Evolutionary conservation across 306 rosid genomes (phyloP), one percentile per base, ranked within the genome.

Genomic region (Fagus sylvatica): DNA sequence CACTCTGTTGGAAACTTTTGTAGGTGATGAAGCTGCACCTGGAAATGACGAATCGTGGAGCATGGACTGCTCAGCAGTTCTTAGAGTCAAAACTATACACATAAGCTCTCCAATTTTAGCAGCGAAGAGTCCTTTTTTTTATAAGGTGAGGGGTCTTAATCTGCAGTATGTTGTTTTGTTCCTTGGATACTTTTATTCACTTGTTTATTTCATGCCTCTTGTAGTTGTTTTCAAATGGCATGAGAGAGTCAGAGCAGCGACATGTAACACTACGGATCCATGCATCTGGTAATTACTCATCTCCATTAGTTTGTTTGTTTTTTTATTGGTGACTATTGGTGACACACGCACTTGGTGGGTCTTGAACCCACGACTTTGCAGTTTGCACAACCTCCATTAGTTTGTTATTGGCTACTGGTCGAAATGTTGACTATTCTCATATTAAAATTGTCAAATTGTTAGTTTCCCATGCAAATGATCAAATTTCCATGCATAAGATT

Each of bases 31-130:
- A 48, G 79, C 78, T 72, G 77, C 66, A 33, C 17, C 48, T 54
- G 72, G 75, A 36, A 69, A 64, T 77, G 73, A 84, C 53, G 61
- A 46, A 9, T 46, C 59, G 16, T 73, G 78, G 80, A 68, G 70
- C 75, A 57, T 6, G 70, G 79, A 70, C 69, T 64, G 32, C 33
- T 54, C 81, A 37, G 62, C 77, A 60, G 80, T 74, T 16, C 42
- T 76, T 33, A 67, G 42, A 69, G 85, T 82, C 40, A 83, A 78
- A 71, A 86, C 82, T 76, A 8, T 89, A 13, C 83, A 83, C 71
- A 83, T 86, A 53, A 84, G 90, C 73, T 89, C 90, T 73, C 83
- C 84, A 54, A 89, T 89, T 66, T 78, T 89, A 56, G 90, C 88
- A 19, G 92, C 84, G 8, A 84, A 84, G 75, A 84, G 90, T 78